phyloP scores from a whole-genome alignment of 2,329 filamentous ascomycete genomes.

The Periconia sp. region DNA sequence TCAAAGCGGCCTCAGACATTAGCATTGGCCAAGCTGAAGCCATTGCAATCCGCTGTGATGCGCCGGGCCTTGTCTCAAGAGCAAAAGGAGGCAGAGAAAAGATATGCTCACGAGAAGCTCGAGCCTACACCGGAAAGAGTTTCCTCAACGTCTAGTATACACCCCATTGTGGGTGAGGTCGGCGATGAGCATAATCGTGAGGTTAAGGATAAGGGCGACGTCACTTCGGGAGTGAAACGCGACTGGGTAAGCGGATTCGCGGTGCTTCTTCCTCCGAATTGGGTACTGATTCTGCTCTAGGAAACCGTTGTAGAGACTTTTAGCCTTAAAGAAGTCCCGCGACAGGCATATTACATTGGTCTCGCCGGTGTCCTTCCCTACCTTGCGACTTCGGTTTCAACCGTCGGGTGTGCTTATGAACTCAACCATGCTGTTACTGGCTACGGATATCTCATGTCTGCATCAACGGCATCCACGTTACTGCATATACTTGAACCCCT shows the following conservation, averaged over 20 bases:
- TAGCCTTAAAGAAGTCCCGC: slow-evolving; percentile 48
- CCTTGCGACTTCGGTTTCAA: slow-evolving; percentile 78
- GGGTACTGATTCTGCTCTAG: slow-evolving; percentile 28
- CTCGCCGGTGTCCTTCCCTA: slow-evolving; percentile 63
- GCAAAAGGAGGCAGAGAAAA: slow-evolving; percentile 60
- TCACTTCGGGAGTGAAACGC: slow-evolving; percentile 49
- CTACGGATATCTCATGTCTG: slow-evolving; percentile 64
- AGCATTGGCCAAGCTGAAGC: slow-evolving; percentile 35
- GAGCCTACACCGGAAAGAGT: slow-evolving; percentile 62
- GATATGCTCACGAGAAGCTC: slow-evolving; percentile 59
- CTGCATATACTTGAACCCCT: slow-evolving; percentile 79
- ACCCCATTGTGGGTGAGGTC: slow-evolving; percentile 45
- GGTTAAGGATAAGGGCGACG: slow-evolving; percentile 43
- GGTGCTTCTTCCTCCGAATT: too few relatives aligned
- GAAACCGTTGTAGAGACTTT: slow-evolving; percentile 54
- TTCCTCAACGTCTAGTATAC: slow-evolving; percentile 56
- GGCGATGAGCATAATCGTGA: slow-evolving; percentile 22
- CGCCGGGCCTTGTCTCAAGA: slow-evolving; percentile 48
- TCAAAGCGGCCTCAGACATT: slow-evolving; percentile 37
- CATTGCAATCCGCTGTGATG: slow-evolving; percentile 37
- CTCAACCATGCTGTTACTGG: slow-evolving; percentile 71
- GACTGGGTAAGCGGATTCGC: slow-evolving; percentile 30
- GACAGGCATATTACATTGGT: slow-evolving; percentile 52
- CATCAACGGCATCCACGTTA: slow-evolving; percentile 70
- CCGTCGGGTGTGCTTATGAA: slow-evolving; percentile 80